phyloP scores from a whole-genome alignment of 164 flowering plant genomes.

The Aristolochia fimbriata region DNA sequence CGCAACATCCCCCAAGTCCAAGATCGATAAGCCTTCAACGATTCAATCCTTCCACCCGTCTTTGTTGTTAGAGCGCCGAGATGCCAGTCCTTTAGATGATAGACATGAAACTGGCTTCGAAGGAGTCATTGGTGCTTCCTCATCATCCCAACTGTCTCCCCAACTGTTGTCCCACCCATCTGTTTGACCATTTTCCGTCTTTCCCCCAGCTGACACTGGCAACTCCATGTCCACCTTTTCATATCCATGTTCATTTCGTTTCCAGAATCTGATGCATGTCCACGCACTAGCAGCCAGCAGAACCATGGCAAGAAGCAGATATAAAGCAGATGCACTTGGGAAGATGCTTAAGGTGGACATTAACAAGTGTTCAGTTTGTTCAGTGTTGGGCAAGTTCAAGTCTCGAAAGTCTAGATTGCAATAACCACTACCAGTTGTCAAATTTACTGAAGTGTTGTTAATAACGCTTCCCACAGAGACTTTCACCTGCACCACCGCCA shows the following conservation, averaged over 20 bases:
- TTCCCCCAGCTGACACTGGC: constrained; percentile 32
- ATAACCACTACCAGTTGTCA: constrained; percentile 26
- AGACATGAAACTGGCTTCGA: constrained; percentile 47
- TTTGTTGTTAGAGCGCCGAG: constrained; percentile 37
- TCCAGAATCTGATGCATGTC: constrained; percentile 20
- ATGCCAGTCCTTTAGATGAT: constrained; percentile 56
- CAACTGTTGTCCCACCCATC: constrained; percentile 74
- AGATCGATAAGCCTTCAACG: constrained; percentile 1
- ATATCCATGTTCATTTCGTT: constrained; percentile 27
- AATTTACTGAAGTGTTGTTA: constrained; percentile 20
- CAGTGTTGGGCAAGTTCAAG: constrained; percentile 15
- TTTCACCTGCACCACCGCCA: constrained; percentile 34
- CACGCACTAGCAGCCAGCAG: constrained; percentile 23
- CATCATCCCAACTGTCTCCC: constrained; percentile 77
- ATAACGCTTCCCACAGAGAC: constrained; percentile 29
- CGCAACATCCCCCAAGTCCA: background rate
- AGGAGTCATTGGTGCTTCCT: constrained; percentile 61
- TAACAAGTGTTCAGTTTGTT: constrained; percentile 7
- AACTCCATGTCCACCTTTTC: constrained; percentile 56
- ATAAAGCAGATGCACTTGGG: constrained; percentile 9
- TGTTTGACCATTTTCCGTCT: constrained; percentile 17
- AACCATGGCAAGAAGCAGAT: constrained; percentile 23
- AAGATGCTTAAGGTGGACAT: constrained; percentile 10
- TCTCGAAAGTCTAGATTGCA: constrained; percentile 52
- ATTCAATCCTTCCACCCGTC: constrained; percentile 36